Evolutionary conservation across 352 stramenopile genomes (phyloP).

Genomic region (Globisporangium parvum): DNA sequence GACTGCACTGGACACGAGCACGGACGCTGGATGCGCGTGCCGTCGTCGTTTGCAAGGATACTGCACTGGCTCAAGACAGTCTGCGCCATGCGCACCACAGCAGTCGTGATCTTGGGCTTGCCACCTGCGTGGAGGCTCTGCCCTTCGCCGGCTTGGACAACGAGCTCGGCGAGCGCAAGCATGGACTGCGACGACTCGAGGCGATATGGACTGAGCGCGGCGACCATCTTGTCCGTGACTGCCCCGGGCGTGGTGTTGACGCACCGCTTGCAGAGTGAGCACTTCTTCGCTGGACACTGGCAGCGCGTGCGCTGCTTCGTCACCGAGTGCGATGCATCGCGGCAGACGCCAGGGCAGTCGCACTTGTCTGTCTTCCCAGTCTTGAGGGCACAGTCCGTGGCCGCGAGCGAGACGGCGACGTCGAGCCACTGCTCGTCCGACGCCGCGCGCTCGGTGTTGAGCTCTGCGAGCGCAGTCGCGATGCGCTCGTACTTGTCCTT

Average conservation of each 20-base stretch:
- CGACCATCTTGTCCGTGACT: slow-evolving; percentile 64
- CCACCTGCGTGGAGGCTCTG: slow-evolving; percentile 24
- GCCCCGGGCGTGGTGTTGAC: slow-evolving; percentile 44
- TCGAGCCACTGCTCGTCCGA: slow-evolving; percentile 65
- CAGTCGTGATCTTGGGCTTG: slow-evolving; percentile 45
- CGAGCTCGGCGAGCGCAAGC: slow-evolving; percentile 39
- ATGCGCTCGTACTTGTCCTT: slow-evolving; percentile 88
- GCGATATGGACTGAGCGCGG: slow-evolving; percentile 45
- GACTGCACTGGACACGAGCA: slow-evolving; percentile 67
- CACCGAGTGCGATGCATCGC: slow-evolving; percentile 51
- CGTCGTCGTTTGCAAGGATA: slow-evolving; percentile 48
- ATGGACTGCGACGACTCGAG: slow-evolving; percentile 23
- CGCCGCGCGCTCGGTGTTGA: slow-evolving; percentile 58
- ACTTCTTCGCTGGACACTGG: slow-evolving; percentile 76
- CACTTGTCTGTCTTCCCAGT: slow-evolving; percentile 62
- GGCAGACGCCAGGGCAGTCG: slow-evolving; percentile 66
- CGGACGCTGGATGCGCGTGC: slow-evolving; percentile 58
- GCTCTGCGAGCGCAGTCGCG: slow-evolving; percentile 41
- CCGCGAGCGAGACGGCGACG: slow-evolving; percentile 63
- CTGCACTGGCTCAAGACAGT: slow-evolving; percentile 67
- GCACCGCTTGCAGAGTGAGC: slow-evolving; percentile 67
- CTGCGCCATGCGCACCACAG: slow-evolving; percentile 53
- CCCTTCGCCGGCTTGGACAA: slow-evolving; percentile 49
- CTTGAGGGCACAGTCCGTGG: slow-evolving; percentile 75
- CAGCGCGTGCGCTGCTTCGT: slow-evolving; percentile 68